These are phyloP conservation scores for Agrocybe praecox DNA, from an alignment of 768 basidiomycete species.

Conservation along the genomic window DNA sequence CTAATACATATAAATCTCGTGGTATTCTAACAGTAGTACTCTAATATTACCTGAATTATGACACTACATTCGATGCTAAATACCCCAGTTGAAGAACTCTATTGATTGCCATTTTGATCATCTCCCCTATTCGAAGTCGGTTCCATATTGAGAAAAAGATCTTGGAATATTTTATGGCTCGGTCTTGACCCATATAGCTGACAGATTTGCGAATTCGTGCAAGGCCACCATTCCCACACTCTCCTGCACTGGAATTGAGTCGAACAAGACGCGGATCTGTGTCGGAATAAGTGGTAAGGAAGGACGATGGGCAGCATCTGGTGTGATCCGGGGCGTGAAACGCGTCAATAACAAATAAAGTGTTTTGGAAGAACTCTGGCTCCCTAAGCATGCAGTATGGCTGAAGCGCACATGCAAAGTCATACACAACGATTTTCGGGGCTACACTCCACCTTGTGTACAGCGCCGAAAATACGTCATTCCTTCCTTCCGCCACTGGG, in stretches of 20 bases:
- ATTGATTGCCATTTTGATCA: no score
- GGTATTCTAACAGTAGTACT: no score
- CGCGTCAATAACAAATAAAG: constrained; percentile 32
- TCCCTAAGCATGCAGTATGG: no score
- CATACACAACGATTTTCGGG: constrained; percentile 18
- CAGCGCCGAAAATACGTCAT: constrained; percentile 39
- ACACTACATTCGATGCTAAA: no score
- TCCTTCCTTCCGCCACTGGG: constrained; percentile 31
- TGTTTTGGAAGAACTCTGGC: background rate
- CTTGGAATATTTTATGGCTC: constrained; percentile 26
- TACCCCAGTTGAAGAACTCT: no score
- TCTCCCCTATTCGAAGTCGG: background rate
- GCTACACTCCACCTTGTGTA: constrained; percentile 29
- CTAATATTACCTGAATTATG: no score
- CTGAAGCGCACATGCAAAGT: no score
- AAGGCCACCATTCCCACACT: constrained; percentile 32
- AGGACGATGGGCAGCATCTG: constrained; percentile 28
- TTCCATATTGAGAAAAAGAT: constrained; percentile 22
- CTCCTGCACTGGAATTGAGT: constrained; percentile 34
- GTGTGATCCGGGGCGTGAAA: constrained; percentile 31
- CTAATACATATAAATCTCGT: no score
- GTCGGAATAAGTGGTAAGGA: constrained; percentile 24
- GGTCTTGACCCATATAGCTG: constrained; percentile 28
- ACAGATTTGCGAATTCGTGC: constrained; percentile 26
- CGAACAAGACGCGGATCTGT: constrained; percentile 22